Evolutionary conservation across 768 basidiomycete species (phyloP), one percentile per base, ranked within the genome.

Genomic region (Rhodotorula graminis): DNA sequence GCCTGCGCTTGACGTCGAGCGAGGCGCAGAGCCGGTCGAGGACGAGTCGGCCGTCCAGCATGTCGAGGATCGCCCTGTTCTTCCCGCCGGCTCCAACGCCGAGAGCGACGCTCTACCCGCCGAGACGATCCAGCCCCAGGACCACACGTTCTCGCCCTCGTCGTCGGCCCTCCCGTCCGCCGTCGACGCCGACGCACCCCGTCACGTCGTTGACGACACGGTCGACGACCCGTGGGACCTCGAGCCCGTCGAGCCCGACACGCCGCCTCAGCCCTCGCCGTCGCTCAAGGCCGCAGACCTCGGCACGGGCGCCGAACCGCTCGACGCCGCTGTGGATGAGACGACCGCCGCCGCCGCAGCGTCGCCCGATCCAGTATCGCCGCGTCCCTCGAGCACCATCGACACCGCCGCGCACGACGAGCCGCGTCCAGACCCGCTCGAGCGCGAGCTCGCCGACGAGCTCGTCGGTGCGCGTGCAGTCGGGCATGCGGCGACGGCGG

Each of bases 141-240:
- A 23, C 47, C 65, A 67, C 50, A 67, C 65, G 27, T 60, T 67
- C 58, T 67, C 65, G 7, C 65, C 63, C 1, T 29, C 62, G 10
- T n/a, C 44, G 2, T 18, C 63, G 15, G 50, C 63, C 10, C 23
- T 64, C 6, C 61, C 61, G 16, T 21, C 9, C 37, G 37, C 16
- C 16, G 56, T 7, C 14, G 58, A 57, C 2, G 16, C 18, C 14
- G 61, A 29, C 19, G 52, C 44, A 14, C 14, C 44, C 2, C 44
- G 6, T 5, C 44, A 14, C 12, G 14, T 29, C 18, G 55, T 46
- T 6, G 65, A 65, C 65, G 46, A 44, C 23, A 10, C 6, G 8
- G 6, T n/a, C 57, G 65, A 67, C 58, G 65, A 67, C 33, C 58
- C 58, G 1, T 67, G 65, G 65, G 65, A 67, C 27, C 57, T 67